These are phyloP conservation scores for Favolaschia claudopus DNA, from an alignment of 768 basidiomycete genomes.

Conservation along the genomic window DNA sequence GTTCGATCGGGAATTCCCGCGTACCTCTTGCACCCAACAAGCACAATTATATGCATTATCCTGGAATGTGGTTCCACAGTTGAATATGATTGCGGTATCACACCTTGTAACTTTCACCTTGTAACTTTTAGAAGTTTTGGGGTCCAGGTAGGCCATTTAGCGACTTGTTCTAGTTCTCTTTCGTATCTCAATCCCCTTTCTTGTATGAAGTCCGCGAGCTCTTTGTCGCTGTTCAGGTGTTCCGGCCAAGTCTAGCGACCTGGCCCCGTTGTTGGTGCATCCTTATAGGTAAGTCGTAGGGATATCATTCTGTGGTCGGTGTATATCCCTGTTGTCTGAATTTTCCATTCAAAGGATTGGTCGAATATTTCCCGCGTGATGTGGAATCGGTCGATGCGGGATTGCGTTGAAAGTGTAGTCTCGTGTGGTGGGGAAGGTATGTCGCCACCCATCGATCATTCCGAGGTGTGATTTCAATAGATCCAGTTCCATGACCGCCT, in stretches of 20 bases:
- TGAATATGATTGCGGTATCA: no score
- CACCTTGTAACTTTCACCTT: no score
- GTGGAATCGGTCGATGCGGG: constrained; percentile 48
- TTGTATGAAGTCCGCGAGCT: background rate
- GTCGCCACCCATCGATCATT: constrained; percentile 44
- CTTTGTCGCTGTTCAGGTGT: constrained; percentile 27
- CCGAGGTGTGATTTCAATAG: constrained; percentile 25
- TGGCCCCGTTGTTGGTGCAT: constrained; percentile 35
- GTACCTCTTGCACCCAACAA: no score
- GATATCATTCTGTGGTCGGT: constrained; percentile 42
- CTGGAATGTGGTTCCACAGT: no score
- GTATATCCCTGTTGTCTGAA: constrained; percentile 21
- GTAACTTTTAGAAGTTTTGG: no score
- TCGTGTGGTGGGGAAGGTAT: constrained; percentile 24
- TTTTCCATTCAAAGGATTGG: constrained; percentile 33
- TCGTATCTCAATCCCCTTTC: background rate
- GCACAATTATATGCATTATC: no score
- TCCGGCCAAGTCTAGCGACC: constrained; percentile 40
- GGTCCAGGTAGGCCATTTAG: no score
- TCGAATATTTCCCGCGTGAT: constrained; percentile 13
- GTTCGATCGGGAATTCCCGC: no score
- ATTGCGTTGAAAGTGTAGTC: constrained; percentile 40
- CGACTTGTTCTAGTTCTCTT: no score
- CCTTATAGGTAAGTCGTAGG: constrained; percentile 22
- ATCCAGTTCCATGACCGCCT: constrained; percentile 22